A percentile compares a stretch with the other conserved stretches of the same genome.
Evolutionary conservation across 805 yeast species (phyloP).

Genomic region (Candida sithepensis): DNA sequence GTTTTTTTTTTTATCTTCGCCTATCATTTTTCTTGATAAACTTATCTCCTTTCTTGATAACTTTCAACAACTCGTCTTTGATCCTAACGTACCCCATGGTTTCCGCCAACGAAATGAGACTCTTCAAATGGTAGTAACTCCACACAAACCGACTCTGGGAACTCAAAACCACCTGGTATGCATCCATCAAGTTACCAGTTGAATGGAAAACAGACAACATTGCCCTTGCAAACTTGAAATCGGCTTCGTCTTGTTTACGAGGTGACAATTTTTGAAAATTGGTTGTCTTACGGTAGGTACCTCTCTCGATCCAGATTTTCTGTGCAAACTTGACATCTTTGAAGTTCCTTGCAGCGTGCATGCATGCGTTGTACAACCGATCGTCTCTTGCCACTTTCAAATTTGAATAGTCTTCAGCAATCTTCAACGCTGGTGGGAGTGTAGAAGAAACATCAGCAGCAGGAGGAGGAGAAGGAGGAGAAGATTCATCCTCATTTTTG

Average conservation of each 20-base stretch:
- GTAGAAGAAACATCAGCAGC: not conserved
- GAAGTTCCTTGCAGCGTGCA: slow-evolving; percentile 62
- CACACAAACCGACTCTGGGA: slow-evolving; percentile 69
- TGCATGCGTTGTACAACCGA: slow-evolving; percentile 53
- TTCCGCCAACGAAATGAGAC: slow-evolving; percentile 37
- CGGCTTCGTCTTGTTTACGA: slow-evolving; percentile 40
- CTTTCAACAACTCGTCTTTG: slow-evolving; percentile 26
- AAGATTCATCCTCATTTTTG: not conserved
- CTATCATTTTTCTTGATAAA: slow-evolving; percentile 4
- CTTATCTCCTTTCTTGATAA: slow-evolving; percentile 17
- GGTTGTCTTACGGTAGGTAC: slow-evolving; percentile 56
- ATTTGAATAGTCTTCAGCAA: slow-evolving; percentile 3
- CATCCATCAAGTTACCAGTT: slow-evolving; percentile 61
- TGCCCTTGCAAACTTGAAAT: slow-evolving; percentile 66
- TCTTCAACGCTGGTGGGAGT: slow-evolving; percentile 10
- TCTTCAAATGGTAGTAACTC: slow-evolving; percentile 47
- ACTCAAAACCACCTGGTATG: slow-evolving; percentile 61
- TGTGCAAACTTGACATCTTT: slow-evolving; percentile 58
- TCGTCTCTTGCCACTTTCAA: slow-evolving; percentile 40
- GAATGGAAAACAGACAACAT: slow-evolving; percentile 61
- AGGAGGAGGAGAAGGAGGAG: no score
- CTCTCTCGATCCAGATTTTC: slow-evolving; percentile 75
- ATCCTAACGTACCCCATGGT: slow-evolving; percentile 41
- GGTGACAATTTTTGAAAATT: slow-evolving; percentile 42
- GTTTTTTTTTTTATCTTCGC: slow-evolving; percentile 1